These are phyloP conservation scores for Colletotrichum brevisporum DNA, from an alignment of 2,329 filamentous ascomycete genomes.

Conservation along the genomic window DNA sequence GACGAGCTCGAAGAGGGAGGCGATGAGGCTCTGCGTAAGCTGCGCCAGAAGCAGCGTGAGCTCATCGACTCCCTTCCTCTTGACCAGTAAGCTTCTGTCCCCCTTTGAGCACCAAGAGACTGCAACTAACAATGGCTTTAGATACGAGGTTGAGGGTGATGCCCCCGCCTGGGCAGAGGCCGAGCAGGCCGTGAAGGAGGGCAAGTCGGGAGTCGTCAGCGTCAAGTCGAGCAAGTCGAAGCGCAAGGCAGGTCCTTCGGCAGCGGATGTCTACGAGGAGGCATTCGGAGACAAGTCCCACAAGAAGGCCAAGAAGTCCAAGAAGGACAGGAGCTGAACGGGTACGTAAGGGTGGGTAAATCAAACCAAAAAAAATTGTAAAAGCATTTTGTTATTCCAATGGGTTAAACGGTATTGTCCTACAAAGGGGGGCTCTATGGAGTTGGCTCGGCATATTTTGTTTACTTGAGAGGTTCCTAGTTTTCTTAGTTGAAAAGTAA, in stretches of 20 bases:
- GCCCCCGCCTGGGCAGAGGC: constrained; percentile 76
- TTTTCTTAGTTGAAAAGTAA: not conserved
- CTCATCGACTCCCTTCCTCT: constrained; percentile 92
- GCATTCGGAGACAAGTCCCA: constrained; percentile 67
- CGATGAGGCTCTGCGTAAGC: constrained; percentile 78
- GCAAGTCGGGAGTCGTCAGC: constrained; percentile 78
- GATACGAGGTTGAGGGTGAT: constrained; percentile 76
- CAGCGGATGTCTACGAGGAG: constrained; percentile 74
- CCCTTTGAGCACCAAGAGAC: not conserved
- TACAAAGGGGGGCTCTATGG: constrained; percentile 25
- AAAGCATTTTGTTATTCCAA: constrained; percentile 29
- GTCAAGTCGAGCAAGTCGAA: constrained; percentile 85
- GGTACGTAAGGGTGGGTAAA: not conserved
- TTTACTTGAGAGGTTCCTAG: constrained; percentile 13
- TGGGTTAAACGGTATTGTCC: constrained; percentile 28
- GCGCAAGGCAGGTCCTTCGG: constrained; percentile 77
- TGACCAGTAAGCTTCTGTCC: constrained; percentile 75
- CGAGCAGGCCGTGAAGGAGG: constrained; percentile 81
- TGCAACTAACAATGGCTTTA: constrained; percentile 46
- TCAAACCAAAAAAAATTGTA: constrained; percentile 26
- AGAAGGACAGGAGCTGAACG: constrained; percentile 41
- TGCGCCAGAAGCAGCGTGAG: constrained; percentile 86
- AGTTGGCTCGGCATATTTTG: constrained; percentile 34
- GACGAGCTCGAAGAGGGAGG: constrained; percentile 90
- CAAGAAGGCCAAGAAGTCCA: constrained; percentile 67